phyloP scores from a whole-genome alignment of 1,139 yeast species.

The Suhomyces bokatorum region DNA sequence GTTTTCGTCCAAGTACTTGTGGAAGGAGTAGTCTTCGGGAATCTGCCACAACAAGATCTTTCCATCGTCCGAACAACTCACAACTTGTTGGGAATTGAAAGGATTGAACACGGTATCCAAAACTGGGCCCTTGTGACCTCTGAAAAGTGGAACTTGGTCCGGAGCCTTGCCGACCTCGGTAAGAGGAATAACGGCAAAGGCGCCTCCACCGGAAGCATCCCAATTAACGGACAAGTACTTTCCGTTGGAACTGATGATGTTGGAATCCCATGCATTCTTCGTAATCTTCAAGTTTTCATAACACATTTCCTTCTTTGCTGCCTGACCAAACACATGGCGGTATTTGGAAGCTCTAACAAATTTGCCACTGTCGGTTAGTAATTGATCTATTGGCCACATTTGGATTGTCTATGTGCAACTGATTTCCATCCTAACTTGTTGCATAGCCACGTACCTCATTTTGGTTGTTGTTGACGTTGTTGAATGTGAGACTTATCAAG shows the following conservation, averaged over 20 bases:
- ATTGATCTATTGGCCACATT: not conserved
- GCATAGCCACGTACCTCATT: conserved; percentile 6
- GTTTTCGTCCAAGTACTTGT: conserved; percentile 55
- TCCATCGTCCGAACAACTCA: conserved; percentile 90
- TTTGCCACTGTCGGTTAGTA: conserved; percentile 59
- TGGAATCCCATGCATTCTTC: conserved; percentile 95
- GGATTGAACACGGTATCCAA: conserved; percentile 95
- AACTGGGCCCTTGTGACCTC: conserved; percentile 95
- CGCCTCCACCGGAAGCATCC: conserved; percentile 97
- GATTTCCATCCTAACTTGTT: not conserved
- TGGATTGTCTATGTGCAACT: not conserved
- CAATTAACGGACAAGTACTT: conserved; percentile 84
- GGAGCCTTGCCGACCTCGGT: conserved; percentile 91
- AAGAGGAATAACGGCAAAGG: conserved; percentile 89
- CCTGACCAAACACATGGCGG: conserved; percentile 94
- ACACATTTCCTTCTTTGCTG: conserved; percentile 81
- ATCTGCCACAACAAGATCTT: conserved; percentile 84
- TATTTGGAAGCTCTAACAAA: conserved; percentile 95
- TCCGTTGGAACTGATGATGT: conserved; percentile 76
- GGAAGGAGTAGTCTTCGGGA: conserved; percentile 77
- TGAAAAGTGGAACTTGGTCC: conserved; percentile 85
- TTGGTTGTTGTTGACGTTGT: conserved; percentile 6
- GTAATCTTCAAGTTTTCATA: conserved; percentile 86
- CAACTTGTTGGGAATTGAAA: conserved; percentile 72
- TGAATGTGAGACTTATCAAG: not conserved